phyloP scores from a whole-genome alignment of 208 protist species.

The Crithidia expoeki region DNA sequence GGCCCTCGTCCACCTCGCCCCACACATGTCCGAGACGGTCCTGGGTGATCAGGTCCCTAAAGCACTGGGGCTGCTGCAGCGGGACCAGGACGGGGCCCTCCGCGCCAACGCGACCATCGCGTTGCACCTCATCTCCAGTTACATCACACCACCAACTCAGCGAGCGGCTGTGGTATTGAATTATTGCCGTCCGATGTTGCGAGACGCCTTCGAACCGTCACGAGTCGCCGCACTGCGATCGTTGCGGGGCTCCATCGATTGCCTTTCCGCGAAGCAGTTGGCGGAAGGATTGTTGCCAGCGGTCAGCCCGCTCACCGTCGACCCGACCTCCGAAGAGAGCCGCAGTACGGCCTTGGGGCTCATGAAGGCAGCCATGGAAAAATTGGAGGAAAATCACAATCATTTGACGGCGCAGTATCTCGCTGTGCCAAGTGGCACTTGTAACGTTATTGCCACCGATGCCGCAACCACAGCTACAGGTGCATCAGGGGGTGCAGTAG shows the following conservation, averaged over 20 bases:
- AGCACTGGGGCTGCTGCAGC: slow-evolving; percentile 66
- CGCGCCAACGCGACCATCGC: slow-evolving; percentile 90
- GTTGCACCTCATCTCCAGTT: slow-evolving; percentile 61
- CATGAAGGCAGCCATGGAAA: slow-evolving; percentile 32
- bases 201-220: slow-evolving; percentile 80
- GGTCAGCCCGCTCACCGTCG: slow-evolving; percentile 64
- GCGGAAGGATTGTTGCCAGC: slow-evolving; percentile 63
- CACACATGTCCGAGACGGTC: slow-evolving; percentile 46
- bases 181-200: slow-evolving; percentile 78
- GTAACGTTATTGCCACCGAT: no score
- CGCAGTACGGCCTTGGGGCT: slow-evolving; percentile 48
- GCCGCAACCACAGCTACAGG: not conserved
- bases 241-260: slow-evolving; percentile 47
- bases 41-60: slow-evolving; percentile 63
- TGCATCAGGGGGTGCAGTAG: not conserved
- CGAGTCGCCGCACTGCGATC: slow-evolving; percentile 66
- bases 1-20: slow-evolving; percentile 72
- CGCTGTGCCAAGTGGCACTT: not conserved
- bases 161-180: slow-evolving; percentile 59
- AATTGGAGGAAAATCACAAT: slow-evolving; percentile 30
- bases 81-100: slow-evolving; percentile 72
- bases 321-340: slow-evolving; percentile 52
- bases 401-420: slow-evolving; percentile 15
- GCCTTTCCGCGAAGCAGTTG: slow-evolving; percentile 45
- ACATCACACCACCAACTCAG: slow-evolving; percentile 43